These are phyloP conservation scores for Musa troglodytarum DNA, from an alignment of 176 grass and related monocot genomes.

Conservation along the genomic window DNA sequence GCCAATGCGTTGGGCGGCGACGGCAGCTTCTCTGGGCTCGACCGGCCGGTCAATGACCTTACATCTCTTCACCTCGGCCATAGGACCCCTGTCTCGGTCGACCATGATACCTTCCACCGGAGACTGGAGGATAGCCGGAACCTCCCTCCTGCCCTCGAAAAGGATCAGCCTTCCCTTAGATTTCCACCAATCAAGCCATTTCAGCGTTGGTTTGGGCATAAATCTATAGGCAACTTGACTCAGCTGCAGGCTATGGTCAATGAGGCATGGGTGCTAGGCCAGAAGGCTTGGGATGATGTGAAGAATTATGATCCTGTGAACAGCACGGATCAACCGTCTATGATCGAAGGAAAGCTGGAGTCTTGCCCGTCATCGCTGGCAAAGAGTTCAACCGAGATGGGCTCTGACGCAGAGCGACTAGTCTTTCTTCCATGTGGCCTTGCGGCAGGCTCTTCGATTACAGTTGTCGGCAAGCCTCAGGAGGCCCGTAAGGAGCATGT, in stretches of 20 bases:
- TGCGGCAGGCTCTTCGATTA: slow-evolving; percentile 64
- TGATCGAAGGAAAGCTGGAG: slow-evolving; percentile 22
- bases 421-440: slow-evolving; percentile 88
- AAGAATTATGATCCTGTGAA: slow-evolving; percentile 27
- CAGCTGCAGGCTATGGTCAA: slow-evolving; percentile 59
- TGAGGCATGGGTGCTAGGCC: slow-evolving; percentile 75
- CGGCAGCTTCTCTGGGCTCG: slow-evolving; percentile 15
- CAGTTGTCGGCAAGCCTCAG: slow-evolving; percentile 54
- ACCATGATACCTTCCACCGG: slow-evolving; percentile 24
- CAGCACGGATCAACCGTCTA: neutral
- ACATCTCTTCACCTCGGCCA: slow-evolving; percentile 11
- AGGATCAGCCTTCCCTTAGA: neutral
- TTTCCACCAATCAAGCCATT: slow-evolving; percentile 37
- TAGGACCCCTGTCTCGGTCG: slow-evolving; percentile 3
- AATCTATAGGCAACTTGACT: slow-evolving; percentile 27
- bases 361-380: slow-evolving; percentile 54
- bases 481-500: slow-evolving; percentile 65
- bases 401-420: slow-evolving; percentile 30
- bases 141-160: neutral
- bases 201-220: slow-evolving; percentile 47
- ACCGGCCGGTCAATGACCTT: slow-evolving; percentile 30
- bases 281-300: slow-evolving; percentile 58
- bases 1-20: slow-evolving; percentile 41
- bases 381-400: slow-evolving; percentile 23
- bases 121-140: slow-evolving; percentile 19